Evolutionary conservation across 2,329 filamentous ascomycete species (phyloP).

Genomic region (Scedosporium boydii): DNA sequence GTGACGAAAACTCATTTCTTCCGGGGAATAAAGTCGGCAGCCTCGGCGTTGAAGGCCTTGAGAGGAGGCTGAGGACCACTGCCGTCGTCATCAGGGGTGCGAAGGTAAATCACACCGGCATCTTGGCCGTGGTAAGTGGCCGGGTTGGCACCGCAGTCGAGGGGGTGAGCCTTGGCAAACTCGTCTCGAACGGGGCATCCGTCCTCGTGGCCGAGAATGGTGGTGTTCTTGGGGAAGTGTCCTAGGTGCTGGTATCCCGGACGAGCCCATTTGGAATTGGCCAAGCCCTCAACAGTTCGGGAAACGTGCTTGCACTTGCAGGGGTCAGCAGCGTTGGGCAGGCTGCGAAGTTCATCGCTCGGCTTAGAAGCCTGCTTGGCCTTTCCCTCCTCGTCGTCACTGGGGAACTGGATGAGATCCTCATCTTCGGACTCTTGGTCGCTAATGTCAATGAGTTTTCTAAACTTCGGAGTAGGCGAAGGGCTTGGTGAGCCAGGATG

Average conservation of each 20-base stretch:
- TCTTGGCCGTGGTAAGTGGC: neutral
- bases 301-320: neutral
- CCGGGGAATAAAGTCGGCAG: neutral
- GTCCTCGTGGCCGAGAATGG: neutral
- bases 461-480: neutral
- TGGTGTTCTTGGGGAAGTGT: neutral
- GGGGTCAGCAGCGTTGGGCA: too few relatives aligned
- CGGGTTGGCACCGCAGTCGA: constrained; percentile 3
- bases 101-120: neutral
- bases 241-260: neutral
- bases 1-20: neutral
- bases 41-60: neutral
- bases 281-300: neutral
- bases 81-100: neutral
- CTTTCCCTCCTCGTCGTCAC: neutral
- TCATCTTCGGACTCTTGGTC: neutral
- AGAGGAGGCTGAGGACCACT: neutral
- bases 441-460: neutral
- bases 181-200: neutral
- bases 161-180: neutral
- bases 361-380: neutral
- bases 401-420: neutral
- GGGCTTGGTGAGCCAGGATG: neutral
- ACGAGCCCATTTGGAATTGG: constrained; percentile 2
- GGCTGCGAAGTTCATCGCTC: neutral